Evolutionary conservation across 345 rosid species (phyloP).

Genomic region (Carallia brachiata): DNA sequence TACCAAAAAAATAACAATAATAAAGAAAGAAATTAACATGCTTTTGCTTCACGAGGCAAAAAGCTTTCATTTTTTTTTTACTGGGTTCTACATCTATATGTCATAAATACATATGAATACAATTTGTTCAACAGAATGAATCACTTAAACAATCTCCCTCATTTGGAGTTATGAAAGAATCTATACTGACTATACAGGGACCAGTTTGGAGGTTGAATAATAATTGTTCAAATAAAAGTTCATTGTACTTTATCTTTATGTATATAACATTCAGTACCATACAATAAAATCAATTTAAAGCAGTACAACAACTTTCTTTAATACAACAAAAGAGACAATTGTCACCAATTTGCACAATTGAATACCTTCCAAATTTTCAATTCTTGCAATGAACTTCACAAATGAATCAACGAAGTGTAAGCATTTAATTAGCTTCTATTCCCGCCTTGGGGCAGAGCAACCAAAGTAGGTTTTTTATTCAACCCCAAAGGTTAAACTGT

Average conservation of each 20-base stretch:
- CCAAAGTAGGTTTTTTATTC: too few species aligned
- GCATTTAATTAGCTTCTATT: slow-evolving; percentile 4
- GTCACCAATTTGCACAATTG: too few species aligned
- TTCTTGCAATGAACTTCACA: too few species aligned
- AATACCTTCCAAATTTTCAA: too few species aligned
- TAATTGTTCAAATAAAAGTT: slow-evolving; percentile 7
- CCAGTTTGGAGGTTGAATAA: slow-evolving; percentile 1
- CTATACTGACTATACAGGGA: background rate
- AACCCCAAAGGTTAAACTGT: too few species aligned
- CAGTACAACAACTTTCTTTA: slow-evolving; percentile 1
- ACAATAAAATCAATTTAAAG: background rate
- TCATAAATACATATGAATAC: background rate
- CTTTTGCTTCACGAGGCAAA: background rate
- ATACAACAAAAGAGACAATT: too few species aligned
- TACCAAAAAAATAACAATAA: too few species aligned
- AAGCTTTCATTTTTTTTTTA: background rate
- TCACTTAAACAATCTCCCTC: background rate
- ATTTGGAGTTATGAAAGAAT: background rate
- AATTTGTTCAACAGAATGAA: background rate
- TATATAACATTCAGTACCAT: background rate
- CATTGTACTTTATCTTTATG: background rate
- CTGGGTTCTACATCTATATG: background rate
- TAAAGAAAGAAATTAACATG: background rate
- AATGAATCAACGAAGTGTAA: background rate
- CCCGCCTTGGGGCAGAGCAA: background rate